Conservation (phyloP, 192 early-diverging fungal species). For the Linnemannia schmuckeri region DNA sequence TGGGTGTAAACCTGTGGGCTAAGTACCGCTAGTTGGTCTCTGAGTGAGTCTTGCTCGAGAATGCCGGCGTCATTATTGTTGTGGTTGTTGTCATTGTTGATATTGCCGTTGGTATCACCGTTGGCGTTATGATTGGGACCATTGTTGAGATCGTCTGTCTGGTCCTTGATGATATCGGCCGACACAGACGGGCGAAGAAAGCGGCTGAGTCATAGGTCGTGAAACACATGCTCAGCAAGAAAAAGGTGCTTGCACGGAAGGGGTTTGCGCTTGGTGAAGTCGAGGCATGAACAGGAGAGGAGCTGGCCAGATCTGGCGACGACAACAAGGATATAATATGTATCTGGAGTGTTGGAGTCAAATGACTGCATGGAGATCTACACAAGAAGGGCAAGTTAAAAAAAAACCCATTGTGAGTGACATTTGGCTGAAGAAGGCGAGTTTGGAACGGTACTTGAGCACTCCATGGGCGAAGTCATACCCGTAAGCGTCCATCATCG, state of each 20-base stretch:
- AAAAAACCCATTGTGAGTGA: constrained; percentile 6
- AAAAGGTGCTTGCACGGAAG: constrained; percentile 26
- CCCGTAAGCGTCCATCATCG: constrained; percentile 6
- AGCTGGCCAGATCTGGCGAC: constrained; percentile 15
- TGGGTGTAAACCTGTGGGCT: constrained; percentile 12
- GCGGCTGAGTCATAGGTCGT: constrained; percentile 23
- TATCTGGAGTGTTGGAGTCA: constrained; percentile 14
- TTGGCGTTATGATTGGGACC: too few species aligned
- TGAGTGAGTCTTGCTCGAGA: constrained; percentile 17
- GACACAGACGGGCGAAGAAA: constrained; percentile 17
- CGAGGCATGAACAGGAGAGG: constrained; percentile 19
- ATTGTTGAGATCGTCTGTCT: constrained; percentile 5
- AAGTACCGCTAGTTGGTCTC: constrained; percentile 10
- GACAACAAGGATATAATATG: constrained; percentile 15
- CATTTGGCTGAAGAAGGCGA: neutral
- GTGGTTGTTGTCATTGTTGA: neutral
- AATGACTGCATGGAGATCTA: constrained; percentile 24
- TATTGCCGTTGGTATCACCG: neutral
- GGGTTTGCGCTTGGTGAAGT: constrained; percentile 15
- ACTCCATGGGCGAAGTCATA: neutral
- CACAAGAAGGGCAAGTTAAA: neutral
- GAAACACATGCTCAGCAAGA: constrained; percentile 23
- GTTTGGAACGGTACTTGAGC: neutral
- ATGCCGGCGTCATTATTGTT: neutral
- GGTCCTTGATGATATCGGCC: neutral